Evolutionary conservation across 176 grass and related monocot genomes (phyloP).

Genomic region (Tuctoria greenei): DNA sequence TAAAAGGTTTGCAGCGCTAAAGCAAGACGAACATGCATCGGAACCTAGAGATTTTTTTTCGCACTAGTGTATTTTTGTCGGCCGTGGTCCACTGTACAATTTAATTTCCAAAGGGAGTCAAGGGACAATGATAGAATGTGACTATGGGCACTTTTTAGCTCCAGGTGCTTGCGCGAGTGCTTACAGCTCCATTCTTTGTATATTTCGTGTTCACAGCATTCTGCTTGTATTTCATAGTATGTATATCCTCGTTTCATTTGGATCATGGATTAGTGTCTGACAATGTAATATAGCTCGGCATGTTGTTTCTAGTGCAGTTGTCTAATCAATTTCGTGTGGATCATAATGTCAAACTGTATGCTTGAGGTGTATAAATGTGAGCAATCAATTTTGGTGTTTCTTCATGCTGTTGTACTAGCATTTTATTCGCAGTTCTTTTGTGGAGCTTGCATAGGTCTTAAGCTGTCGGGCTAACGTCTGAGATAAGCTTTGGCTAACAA

Average conservation of each 20-base stretch:
- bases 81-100: constrained; percentile 28
- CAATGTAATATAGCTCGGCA: constrained; percentile 29
- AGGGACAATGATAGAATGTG: neutral
- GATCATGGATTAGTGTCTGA: too few species aligned
- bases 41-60: constrained; percentile 30
- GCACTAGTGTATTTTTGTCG: constrained; percentile 38
- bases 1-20: neutral
- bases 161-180: neutral
- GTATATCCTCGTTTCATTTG: constrained; percentile 43
- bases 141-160: neutral
- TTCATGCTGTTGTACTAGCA: neutral
- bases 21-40: constrained; percentile 7
- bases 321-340: constrained; percentile 20
- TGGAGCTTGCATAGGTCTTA: too few species aligned
- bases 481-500: too few species aligned
- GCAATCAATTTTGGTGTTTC: constrained; percentile 10
- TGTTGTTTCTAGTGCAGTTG: constrained; percentile 24
- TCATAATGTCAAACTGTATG: neutral
- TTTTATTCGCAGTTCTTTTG: too few species aligned
- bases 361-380: constrained; percentile 27
- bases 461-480: too few species aligned
- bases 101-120: constrained; percentile 12
- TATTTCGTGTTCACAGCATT: constrained; percentile 32
- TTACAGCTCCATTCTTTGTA: constrained; percentile 25
- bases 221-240: constrained; percentile 13